Evolutionary conservation across 108 stramenopile genomes (phyloP), one percentile per base, ranked within the genome.

Genomic region (Thalassiosira profunda): DNA sequence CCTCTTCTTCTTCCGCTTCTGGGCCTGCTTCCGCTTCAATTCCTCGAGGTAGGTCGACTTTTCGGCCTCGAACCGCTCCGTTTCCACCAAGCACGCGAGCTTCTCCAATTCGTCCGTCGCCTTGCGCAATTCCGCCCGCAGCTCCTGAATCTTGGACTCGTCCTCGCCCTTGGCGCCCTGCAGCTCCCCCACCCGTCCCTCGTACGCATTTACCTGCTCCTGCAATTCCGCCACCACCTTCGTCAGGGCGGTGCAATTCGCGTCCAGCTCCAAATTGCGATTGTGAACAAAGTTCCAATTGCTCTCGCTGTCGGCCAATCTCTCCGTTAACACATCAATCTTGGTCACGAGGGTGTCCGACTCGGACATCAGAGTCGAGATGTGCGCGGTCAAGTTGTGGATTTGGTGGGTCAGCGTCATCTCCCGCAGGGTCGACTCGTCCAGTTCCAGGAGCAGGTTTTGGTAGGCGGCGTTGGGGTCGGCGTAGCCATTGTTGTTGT

Each of bases 321-420:
- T 84, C 67, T 93, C 89, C 33, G 87, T 87, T 25, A 93, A 48
- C 14, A 87, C 75, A 56, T 90, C 92, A 15, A 90, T 69, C 23
- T 38, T 37, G 26, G 34, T 26, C 1, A 59, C 2, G 1, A 76
- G 58, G 37, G 55, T 40, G 25, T 67, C 58, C 1, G 60, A 34
- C 35, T 72, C 60, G 30, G 36, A 43, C 1, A 52, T 62, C 10
- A 72, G 52, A 15, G 70, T 15, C 2, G 59, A 36, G 5, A 76
- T 30, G 49, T 43, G 40, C 45, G 59, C 45, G 40, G 74, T 49
- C 0, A 76, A 26, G 35, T 76, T 76, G n/a, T 76, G 74, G 15
- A 76, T 31, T 45, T 76, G 58, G 28, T 76, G 74, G 1, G 66
- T 47, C 2, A 76, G 31, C 38, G 74, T 67, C 66, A 76, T 76